Conservation (phyloP, 495 filamentous ascomycete genomes). For the Pseudoneurospora amorphoporcata region DNA sequence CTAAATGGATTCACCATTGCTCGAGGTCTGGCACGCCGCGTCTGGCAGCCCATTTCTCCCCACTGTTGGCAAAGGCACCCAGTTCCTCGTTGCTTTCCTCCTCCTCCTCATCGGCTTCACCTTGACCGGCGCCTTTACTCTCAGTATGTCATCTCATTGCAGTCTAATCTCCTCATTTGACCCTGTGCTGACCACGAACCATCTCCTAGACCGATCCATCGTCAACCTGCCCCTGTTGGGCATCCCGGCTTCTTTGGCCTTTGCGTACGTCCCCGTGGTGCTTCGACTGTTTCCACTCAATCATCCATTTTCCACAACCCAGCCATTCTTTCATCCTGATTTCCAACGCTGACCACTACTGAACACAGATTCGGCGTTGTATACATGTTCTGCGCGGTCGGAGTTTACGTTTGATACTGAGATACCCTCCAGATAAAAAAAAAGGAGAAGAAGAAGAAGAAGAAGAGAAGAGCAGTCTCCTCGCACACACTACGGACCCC, state of each 20-base stretch:
- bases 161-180: neutral
- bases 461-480: conserved; percentile 2
- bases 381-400: conserved; percentile 96
- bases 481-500: conserved; percentile 1
- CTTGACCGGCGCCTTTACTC: conserved; percentile 62
- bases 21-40: conserved; percentile 83
- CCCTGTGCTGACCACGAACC: neutral
- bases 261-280: conserved; percentile 57
- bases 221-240: conserved; percentile 67
- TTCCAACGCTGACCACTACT: neutral
- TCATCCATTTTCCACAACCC: neutral
- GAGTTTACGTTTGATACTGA: conserved; percentile 78
- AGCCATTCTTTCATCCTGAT: neutral
- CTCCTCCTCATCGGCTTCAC: conserved; percentile 59
- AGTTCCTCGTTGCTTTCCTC: conserved; percentile 73
- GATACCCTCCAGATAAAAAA: conserved; percentile 30
- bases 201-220: conserved; percentile 70
- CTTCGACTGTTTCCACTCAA: neutral
- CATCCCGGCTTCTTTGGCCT: conserved; percentile 73
- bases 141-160: conserved; percentile 52
- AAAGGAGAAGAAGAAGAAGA: conserved; percentile 2
- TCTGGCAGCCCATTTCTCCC: conserved; percentile 74
- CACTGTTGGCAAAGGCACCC: conserved; percentile 66
- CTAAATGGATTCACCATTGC: conserved; percentile 62
- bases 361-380: conserved; percentile 75